Evolutionary conservation across 2,329 filamentous ascomycete species (phyloP).

Genomic region (Penicillium glabrum): DNA sequence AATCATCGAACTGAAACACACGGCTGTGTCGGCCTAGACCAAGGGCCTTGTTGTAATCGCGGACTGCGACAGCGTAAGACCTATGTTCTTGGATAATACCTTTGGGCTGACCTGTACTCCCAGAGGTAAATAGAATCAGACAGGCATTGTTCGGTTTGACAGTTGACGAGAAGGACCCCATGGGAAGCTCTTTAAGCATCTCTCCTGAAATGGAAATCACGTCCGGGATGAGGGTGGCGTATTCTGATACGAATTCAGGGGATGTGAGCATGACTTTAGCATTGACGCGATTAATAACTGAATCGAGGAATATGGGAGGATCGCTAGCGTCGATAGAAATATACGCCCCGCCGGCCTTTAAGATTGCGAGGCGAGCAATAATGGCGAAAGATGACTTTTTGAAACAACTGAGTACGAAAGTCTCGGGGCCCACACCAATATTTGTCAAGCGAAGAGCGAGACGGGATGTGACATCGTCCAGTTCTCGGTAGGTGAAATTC

Average conservation of each 20-base stretch:
- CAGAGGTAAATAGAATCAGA: constrained; percentile 27
- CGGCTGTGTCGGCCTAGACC: constrained; percentile 18
- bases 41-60: constrained; percentile 20
- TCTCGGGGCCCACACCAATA: constrained; percentile 14
- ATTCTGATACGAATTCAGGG: constrained; percentile 6
- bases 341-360: constrained; percentile 53
- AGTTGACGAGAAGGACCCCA: neutral
- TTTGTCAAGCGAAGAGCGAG: constrained; percentile 15
- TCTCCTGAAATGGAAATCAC: neutral
- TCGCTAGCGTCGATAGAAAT: constrained; percentile 75
- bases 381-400: constrained; percentile 23
- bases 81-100: constrained; percentile 28
- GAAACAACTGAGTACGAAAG: constrained; percentile 17
- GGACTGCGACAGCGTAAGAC: constrained; percentile 21
- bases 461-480: constrained; percentile 7
- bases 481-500: constrained; percentile 16
- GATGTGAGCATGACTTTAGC: constrained; percentile 65
- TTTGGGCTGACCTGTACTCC: constrained; percentile 28
- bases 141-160: constrained; percentile 20
- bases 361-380: constrained; percentile 18
- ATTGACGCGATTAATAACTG: constrained; percentile 70
- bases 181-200: neutral
- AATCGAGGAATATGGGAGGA: constrained; percentile 66
- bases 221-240: neutral
- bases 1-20: constrained; percentile 28